Evolutionary conservation across 768 basidiomycete genomes (phyloP).

Genomic region (Leccinum broughii): DNA sequence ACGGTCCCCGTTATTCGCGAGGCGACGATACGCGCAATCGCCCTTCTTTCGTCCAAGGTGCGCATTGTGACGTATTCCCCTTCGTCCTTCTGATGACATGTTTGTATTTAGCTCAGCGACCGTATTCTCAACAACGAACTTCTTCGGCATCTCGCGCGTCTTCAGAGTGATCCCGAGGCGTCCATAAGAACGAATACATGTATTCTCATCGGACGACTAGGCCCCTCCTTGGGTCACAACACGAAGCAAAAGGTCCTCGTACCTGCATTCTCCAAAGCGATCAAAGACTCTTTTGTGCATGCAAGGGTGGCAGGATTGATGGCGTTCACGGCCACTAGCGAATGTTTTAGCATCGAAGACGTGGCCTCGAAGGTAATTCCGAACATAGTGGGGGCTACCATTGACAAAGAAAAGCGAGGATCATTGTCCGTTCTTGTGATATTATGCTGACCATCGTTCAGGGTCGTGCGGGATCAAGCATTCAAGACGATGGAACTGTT

Average conservation of each 20-base stretch:
- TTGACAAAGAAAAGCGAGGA: slow-evolving; percentile 91
- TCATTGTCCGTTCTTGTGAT: neutral
- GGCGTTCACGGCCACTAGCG: slow-evolving; percentile 93
- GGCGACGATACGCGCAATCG: slow-evolving; percentile 88
- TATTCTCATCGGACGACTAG: slow-evolving; percentile 90
- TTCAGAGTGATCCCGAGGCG: slow-evolving; percentile 89
- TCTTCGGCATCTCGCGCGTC: slow-evolving; percentile 86
- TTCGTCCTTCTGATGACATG: slow-evolving; percentile 2
- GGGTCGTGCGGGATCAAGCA: slow-evolving; percentile 92
- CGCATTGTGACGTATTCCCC: neutral
- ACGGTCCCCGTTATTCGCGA: slow-evolving; percentile 94
- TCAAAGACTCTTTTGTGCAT: slow-evolving; percentile 92
- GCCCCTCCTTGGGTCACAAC: slow-evolving; percentile 78
- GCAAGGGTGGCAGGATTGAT: slow-evolving; percentile 91
- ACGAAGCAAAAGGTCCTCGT: slow-evolving; percentile 97
- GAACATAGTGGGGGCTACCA: slow-evolving; percentile 70
- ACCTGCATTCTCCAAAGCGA: slow-evolving; percentile 85
- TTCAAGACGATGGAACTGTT: slow-evolving; percentile 92
- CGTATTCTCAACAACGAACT: slow-evolving; percentile 96
- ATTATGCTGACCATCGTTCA: slow-evolving; percentile 31
- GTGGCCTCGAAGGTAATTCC: slow-evolving; percentile 89
- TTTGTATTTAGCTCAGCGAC: slow-evolving; percentile 65
- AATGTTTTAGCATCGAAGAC: slow-evolving; percentile 87
- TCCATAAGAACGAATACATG: slow-evolving; percentile 98
- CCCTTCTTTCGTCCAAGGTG: slow-evolving; percentile 83